Evolutionary conservation across 2,329 filamentous ascomycete species (phyloP).

Genomic region (Aspergillus vadensis): DNA sequence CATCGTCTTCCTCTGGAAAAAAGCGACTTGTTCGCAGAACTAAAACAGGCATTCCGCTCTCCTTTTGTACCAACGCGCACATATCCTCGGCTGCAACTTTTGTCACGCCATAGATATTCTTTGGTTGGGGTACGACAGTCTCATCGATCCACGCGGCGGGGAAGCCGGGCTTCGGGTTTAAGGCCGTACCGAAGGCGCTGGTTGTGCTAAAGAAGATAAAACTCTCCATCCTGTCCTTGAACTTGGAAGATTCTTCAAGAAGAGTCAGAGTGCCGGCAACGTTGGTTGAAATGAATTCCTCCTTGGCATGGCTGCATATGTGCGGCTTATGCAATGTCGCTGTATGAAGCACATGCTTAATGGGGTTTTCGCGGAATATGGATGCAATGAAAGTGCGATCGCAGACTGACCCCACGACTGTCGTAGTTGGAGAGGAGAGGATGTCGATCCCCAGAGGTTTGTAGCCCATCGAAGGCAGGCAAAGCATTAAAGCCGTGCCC

Average conservation of each 20-base stretch:
- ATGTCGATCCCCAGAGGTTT: constrained; percentile 13
- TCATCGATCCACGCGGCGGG: constrained; percentile 18
- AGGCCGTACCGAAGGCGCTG: constrained; percentile 14
- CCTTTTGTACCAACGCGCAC: constrained; percentile 11
- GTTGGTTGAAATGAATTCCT: constrained; percentile 13
- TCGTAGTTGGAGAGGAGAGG: neutral
- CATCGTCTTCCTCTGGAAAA: constrained; percentile 15
- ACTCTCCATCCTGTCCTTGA: neutral
- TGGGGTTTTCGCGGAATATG: constrained; percentile 5
- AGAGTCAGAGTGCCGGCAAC: constrained; percentile 5
- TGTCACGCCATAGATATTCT: constrained; percentile 18
- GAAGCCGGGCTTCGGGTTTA: constrained; percentile 15
- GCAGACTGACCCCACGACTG: neutral
- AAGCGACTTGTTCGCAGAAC: constrained; percentile 10
- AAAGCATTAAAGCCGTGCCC: constrained; percentile 17
- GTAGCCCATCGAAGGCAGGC: constrained; percentile 15
- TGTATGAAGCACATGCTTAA: constrained; percentile 12
- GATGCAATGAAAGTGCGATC: constrained; percentile 6
- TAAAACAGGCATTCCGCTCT: constrained; percentile 13
- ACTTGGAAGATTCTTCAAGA: neutral
- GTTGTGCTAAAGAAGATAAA: constrained; percentile 17
- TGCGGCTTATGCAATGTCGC: constrained; percentile 16
- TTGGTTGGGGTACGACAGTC: constrained; percentile 10
- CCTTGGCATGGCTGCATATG: constrained; percentile 9
- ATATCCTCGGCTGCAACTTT: constrained; percentile 16